Percentiles rank a stretch among this genome's conserved stretches.
Conservation (phyloP, 1,284 basidiomycete species). For the Ustilago hordei region DNA sequence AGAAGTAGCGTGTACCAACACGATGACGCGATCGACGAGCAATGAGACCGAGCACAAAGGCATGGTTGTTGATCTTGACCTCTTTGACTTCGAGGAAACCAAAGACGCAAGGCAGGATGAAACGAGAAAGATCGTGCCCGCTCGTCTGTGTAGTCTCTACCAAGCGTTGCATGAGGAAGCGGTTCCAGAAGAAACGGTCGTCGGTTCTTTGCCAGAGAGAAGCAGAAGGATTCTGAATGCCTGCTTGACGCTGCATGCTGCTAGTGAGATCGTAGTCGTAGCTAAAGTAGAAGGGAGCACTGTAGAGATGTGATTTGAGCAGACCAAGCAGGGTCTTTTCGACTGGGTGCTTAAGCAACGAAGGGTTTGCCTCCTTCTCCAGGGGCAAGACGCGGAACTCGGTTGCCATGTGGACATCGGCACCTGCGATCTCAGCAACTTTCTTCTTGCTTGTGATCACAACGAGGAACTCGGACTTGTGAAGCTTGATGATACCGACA, state of each 20-base stretch:
- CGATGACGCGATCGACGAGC: constrained; percentile 92
- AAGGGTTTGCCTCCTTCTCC: constrained; percentile 76
- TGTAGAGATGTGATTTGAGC: constrained; percentile 84
- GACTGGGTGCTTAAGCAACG: constrained; percentile 78
- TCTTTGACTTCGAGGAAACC: constrained; percentile 84
- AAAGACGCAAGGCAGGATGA: constrained; percentile 79
- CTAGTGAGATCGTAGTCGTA: constrained; percentile 92
- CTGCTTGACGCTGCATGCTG: constrained; percentile 85
- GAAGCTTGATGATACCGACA: constrained; percentile 63
- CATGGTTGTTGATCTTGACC: constrained; percentile 80
- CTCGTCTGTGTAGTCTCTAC: constrained; percentile 39
- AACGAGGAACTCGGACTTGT: constrained; percentile 81
- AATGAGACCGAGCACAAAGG: constrained; percentile 87
- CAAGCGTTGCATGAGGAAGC: constrained; percentile 72
- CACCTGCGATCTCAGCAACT: constrained; percentile 82
- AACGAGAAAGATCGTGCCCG: constrained; percentile 78
- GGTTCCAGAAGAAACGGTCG: constrained; percentile 99
- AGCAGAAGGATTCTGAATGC: constrained; percentile 71
- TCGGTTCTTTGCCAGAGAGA: constrained; percentile 81
- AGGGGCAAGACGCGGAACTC: constrained; percentile 93
- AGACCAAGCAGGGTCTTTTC: constrained; percentile 89
- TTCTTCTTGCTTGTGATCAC: constrained; percentile 86
- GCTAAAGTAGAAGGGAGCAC: constrained; percentile 87
- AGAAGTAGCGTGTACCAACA: constrained; percentile 96
- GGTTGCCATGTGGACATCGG: constrained; percentile 88